A percentile compares a stretch with the other conserved stretches of the same genome.
phyloP scores from a whole-genome alignment of 78 protist genomes.

The Mastigamoeba balamuthi region DNA sequence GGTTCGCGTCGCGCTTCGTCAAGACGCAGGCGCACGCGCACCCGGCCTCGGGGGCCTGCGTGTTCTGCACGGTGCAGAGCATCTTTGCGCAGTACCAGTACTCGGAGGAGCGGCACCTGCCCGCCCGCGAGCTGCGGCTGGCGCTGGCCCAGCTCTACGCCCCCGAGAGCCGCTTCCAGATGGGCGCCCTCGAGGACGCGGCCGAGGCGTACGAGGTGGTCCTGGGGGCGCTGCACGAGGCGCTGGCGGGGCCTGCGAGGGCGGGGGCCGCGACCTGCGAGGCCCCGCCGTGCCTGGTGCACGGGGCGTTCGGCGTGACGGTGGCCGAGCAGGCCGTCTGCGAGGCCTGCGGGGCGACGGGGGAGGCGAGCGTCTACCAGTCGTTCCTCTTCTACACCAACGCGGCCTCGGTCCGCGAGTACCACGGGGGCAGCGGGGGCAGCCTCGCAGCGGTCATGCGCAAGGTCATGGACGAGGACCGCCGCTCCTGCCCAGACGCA shows the following conservation, averaged over 20 bases:
- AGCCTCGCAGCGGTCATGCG: no score
- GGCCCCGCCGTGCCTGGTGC: background rate
- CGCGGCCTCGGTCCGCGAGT: background rate
- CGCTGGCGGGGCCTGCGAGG: background rate
- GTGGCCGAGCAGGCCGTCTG: background rate
- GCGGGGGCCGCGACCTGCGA: background rate
- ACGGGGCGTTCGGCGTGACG: background rate
- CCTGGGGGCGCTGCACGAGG: background rate
- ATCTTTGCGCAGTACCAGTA: background rate
- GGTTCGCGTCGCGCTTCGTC: background rate
- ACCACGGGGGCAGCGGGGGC: no score
- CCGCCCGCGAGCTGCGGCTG: background rate
- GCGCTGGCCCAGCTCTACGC: background rate
- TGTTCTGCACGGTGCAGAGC: no score
- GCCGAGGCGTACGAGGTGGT: background rate
- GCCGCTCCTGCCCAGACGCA: no score
- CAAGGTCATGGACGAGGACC: no score
- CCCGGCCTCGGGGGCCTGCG: no score
- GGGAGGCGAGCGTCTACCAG: background rate
- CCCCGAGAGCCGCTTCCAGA: background rate
- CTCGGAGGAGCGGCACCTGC: background rate
- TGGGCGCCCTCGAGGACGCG: background rate
- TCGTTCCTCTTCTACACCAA: background rate
- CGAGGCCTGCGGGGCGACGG: background rate
- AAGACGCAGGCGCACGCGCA: no score